Evolutionary conservation across 305 asterid species (phyloP), one percentile per base, ranked within the genome.

Genomic region (Galium porrigens): DNA sequence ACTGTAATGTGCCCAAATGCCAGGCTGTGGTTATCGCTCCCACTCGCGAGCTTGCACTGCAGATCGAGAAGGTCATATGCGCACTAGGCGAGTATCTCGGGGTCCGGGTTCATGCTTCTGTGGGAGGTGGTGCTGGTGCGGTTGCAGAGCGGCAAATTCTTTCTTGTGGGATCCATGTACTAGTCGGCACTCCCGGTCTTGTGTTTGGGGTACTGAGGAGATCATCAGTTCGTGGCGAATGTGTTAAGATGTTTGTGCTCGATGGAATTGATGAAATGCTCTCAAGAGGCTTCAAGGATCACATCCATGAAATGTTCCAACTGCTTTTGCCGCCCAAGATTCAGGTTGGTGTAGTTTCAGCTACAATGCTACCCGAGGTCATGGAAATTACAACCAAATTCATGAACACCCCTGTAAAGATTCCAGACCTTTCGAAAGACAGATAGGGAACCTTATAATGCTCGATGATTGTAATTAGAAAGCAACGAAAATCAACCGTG

Each of bases 241-340:
- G 84, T 73, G 85, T 87, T 66, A 87, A 83, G 87, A 88, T 88
- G 85, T 84, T 88, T 78, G 96, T 87, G 42, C 67, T 87, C 66
- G 95, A 87, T 79, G 95, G 83, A 75, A 92, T 91, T 6, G 96
- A 88, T 79, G 96, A 88, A 72, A 88, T 88, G 96, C 90, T 88
- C 54, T 88, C 96, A 42, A 78, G 94, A 69, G 96, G 94, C 42
- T 88, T 88, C 70, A 88, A 88, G 72, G 96, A 88, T 74, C 96
- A 87, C 90, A 87, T 87, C 48, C 84, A 87, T 36, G 90, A 87
- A 41, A 85, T 87, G 69, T 88, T 88, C 79, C 94, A 88, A 7
- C 44, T 37, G 78, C 58, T 88, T 75, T 80, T 88, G 69, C 94
- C 96, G 9, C 94, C 89, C n/a, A 84, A 88, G 85, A 81, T 88